Evolutionary conservation across 2,329 filamentous ascomycete species (phyloP).

Genomic region (Paramyrothecium roridum): DNA sequence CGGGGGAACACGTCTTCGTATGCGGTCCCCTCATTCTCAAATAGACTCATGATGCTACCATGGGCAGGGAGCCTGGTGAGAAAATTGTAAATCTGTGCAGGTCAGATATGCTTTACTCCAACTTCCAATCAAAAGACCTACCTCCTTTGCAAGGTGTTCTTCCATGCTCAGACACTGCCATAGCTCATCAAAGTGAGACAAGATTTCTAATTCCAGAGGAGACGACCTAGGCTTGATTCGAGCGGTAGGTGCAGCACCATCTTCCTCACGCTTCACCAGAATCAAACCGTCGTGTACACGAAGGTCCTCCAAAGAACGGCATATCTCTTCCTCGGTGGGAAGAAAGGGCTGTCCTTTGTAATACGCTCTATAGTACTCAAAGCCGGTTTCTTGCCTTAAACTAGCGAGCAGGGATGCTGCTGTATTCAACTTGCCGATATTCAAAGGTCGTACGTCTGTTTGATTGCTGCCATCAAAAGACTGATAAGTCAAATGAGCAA

Average conservation of each 20-base stretch:
- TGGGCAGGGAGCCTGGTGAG: conserved; percentile 68
- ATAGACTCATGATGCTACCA: conserved; percentile 54
- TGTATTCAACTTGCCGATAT: conserved; percentile 69
- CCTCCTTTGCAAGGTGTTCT: conserved; percentile 65
- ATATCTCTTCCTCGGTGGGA: conserved; percentile 55
- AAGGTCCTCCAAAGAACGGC: conserved; percentile 65
- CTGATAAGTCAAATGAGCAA: conserved; percentile 69
- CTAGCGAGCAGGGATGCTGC: conserved; percentile 65
- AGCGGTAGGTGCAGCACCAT: conserved; percentile 36
- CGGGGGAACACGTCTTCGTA: conserved; percentile 64
- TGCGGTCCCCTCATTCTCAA: conserved; percentile 51
- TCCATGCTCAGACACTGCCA: conserved; percentile 78
- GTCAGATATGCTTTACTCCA: conserved; percentile 10
- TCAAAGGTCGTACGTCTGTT: conserved; percentile 58
- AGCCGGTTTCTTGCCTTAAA: conserved; percentile 67
- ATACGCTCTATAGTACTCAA: conserved; percentile 72
- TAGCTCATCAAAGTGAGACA: conserved; percentile 78
- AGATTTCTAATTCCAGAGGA: conserved; percentile 72
- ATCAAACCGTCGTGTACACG: conserved; percentile 62
- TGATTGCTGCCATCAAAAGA: conserved; percentile 61
- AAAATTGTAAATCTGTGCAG: conserved; percentile 62
- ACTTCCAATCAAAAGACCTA: conserved; percentile 26
- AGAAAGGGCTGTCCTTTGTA: conserved; percentile 65
- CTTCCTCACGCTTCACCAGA: conserved; percentile 59
- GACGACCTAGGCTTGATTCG: conserved; percentile 49